Evolutionary conservation across 306 rosid species (phyloP), one percentile per base, ranked within the genome.

Genomic region (Prunus mongolica): DNA sequence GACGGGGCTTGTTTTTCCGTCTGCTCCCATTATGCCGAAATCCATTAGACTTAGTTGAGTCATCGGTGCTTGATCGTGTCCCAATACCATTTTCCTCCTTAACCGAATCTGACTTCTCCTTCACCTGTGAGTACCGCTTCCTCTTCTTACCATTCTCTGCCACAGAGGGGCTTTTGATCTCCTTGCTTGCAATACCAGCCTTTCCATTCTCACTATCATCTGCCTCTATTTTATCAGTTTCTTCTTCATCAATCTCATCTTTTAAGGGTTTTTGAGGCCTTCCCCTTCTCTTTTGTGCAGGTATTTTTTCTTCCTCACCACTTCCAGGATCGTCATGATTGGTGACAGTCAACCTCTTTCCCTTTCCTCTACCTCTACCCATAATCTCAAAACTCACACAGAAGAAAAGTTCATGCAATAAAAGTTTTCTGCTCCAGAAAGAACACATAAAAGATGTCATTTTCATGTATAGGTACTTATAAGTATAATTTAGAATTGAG

Each of bases 1-100:
- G 87, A 52, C 88, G 94, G 50, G 98, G 98, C 58, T 81, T 93
- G 86, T 82, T 91, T 84, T 93, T 91, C 69, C 96, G 87, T 80
- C 98, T 87, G 84, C 98, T 93, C 78, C 95, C 95, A 70, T 83
- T 89, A 67, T 89, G 94, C 75, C 98, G 88, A 73, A 93, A 91
- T 71, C 98, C 89, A 58, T 78, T 82, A 12, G 87, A 83, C 67
- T 81, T 80, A 7, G 82, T 78, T 25, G 85, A 81, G 65, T 80
- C 84, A 65, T 83, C 87, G 2, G 81, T 78, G 73, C 77, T 71
- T 34, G 87, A 79, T 67, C 78, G 61, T 19, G 80, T 82, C 12
- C 79, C 86, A 22, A 19, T 72, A 14, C 86, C 84, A 11, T 77
- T 86, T 65, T 82, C 89, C 30, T 86, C 89, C 67, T 86, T 82